phyloP scores from a whole-genome alignment of 768 basidiomycete species.

The Lactarius vividus region DNA sequence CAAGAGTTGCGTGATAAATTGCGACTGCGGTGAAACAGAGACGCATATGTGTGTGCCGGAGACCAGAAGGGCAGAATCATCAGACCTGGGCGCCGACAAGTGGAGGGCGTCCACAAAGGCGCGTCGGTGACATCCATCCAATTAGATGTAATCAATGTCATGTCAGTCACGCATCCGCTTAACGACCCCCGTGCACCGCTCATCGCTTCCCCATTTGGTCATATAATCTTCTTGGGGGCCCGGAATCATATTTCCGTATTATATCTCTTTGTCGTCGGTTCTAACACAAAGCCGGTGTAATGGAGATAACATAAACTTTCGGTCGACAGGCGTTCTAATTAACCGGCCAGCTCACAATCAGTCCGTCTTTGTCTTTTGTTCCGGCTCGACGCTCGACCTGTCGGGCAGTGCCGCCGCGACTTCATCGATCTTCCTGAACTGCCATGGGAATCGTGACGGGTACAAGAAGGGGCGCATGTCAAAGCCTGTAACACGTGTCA shows the following conservation, averaged over 20 bases:
- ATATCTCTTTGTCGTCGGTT: not conserved
- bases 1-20: not conserved
- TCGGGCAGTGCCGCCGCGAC: conserved; percentile 76
- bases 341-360: not conserved
- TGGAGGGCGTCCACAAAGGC: not conserved
- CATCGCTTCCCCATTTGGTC: not conserved
- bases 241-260: not conserved
- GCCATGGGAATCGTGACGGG: conserved; percentile 92
- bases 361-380: conserved; percentile 27
- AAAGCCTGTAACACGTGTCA: conserved; percentile 56
- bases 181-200: not conserved
- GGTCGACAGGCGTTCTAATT: not conserved
- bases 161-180: not conserved
- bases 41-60: not conserved
- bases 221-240: not conserved
- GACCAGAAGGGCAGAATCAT: not conserved
- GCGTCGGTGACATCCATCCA: no score
- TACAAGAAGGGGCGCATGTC: conserved; percentile 97
- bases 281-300: not conserved
- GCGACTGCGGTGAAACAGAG: not conserved
- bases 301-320: not conserved
- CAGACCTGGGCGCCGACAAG: not conserved
- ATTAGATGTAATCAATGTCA: no score
- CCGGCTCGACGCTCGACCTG: conserved; percentile 40
- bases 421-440: conserved; percentile 93